Evolutionary conservation across 73 alveolate species (phyloP).

Genomic region (Durusdinium trenchii): DNA sequence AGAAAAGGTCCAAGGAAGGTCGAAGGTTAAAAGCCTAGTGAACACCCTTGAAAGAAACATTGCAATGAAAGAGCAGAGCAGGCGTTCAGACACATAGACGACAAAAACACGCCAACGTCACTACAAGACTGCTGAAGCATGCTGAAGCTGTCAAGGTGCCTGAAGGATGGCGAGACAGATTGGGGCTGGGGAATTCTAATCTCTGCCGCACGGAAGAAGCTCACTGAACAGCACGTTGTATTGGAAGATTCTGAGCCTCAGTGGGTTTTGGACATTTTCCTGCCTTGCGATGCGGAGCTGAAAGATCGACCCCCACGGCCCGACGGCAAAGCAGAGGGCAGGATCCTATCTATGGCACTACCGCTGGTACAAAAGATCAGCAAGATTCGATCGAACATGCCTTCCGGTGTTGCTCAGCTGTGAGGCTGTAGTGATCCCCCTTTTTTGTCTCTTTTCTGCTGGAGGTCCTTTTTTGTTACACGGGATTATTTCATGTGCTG

Average conservation of each 20-base stretch:
- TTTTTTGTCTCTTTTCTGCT: too few species aligned
- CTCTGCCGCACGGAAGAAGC: slow-evolving; percentile 73
- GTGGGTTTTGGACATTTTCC: slow-evolving; percentile 41
- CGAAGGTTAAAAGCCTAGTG: too few species aligned
- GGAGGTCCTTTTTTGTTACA: neutral
- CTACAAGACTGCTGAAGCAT: too few species aligned
- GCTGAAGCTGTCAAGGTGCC: neutral
- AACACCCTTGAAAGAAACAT: too few species aligned
- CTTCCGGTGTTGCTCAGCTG: slow-evolving; percentile 37
- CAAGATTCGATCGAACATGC: slow-evolving; percentile 85
- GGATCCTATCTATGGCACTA: slow-evolving; percentile 72
- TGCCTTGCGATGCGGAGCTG: slow-evolving; percentile 61
- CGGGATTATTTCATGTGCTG: neutral
- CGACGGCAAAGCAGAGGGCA: neutral
- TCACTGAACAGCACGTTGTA: neutral
- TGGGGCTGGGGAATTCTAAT: slow-evolving; percentile 91
- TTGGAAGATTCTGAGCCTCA: slow-evolving; percentile 69
- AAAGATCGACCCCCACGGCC: neutral
- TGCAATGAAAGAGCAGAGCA: too few species aligned
- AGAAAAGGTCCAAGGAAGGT: neutral
- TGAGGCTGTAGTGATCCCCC: too few species aligned
- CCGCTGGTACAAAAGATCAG: slow-evolving; percentile 68
- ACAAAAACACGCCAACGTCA: too few species aligned
- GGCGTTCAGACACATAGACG: too few species aligned
- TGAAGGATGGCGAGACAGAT: slow-evolving; percentile 63